Evolutionary conservation across 805 yeast species (phyloP).

Genomic region (Metschnikowia reukaufii): DNA sequence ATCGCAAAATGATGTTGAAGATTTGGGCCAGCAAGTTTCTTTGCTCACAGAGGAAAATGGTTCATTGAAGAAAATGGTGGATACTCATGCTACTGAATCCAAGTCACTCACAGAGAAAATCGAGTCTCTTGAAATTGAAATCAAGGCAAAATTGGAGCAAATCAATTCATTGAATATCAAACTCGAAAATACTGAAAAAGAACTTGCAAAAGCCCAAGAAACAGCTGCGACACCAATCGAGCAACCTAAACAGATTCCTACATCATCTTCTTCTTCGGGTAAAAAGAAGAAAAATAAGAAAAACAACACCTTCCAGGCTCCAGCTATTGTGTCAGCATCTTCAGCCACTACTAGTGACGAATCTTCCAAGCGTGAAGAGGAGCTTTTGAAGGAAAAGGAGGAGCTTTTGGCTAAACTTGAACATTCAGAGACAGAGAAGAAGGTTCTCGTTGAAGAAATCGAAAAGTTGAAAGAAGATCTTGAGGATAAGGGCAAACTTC

Average conservation of each 20-base stretch:
- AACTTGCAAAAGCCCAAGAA: neutral
- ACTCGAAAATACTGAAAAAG: neutral
- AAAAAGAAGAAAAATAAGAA: conserved; percentile 6
- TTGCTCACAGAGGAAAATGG: neutral
- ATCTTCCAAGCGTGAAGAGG: neutral
- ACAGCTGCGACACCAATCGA: neutral
- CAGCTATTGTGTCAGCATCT: neutral
- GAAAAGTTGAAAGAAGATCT: conserved; percentile 11
- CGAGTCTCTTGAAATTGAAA: conserved; percentile 2
- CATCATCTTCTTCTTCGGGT: no score
- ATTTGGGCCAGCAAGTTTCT: neutral
- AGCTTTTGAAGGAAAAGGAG: neutral
- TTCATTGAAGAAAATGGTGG: neutral
- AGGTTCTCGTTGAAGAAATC: conserved; percentile 1
- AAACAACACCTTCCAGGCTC: neutral
- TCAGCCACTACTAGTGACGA: no score
- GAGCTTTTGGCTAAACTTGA: neutral
- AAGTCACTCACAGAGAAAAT: neutral
- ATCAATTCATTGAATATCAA: neutral
- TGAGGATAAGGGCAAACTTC: neutral
- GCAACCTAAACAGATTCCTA: neutral
- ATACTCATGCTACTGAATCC: neutral
- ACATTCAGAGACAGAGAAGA: neutral
- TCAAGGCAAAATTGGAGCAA: conserved; percentile 2
- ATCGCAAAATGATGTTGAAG: neutral